Evolutionary conservation across 257 asterid species (phyloP).

Genomic region (Striga asiatica): DNA sequence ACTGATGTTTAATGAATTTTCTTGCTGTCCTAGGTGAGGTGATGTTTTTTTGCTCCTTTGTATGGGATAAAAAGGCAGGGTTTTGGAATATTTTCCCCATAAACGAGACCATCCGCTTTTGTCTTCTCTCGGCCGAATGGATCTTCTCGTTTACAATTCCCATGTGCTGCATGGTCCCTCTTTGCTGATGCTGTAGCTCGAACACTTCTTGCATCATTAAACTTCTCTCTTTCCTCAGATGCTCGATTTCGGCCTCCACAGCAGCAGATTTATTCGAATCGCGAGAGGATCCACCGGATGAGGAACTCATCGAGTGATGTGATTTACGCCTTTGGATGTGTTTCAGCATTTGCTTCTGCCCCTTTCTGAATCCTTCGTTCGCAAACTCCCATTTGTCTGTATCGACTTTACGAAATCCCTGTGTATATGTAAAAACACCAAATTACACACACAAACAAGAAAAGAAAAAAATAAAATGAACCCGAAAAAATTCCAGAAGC

Average conservation of each 20-base stretch:
- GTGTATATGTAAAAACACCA: slow-evolving; percentile 5
- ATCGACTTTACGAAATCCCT: slow-evolving; percentile 80
- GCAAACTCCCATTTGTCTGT: slow-evolving; percentile 83
- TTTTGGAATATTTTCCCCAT: slow-evolving; percentile 60
- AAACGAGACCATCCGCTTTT: slow-evolving; percentile 84
- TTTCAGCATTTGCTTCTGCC: slow-evolving; percentile 55
- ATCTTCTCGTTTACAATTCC: slow-evolving; percentile 57
- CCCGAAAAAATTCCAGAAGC: not conserved
- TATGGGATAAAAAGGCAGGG: slow-evolving; percentile 34
- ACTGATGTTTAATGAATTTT: slow-evolving; percentile 32
- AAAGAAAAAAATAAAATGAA: not conserved
- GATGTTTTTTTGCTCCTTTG: slow-evolving; percentile 31
- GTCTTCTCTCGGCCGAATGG: slow-evolving; percentile 58
- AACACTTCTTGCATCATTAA: slow-evolving; percentile 58
- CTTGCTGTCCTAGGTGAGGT: slow-evolving; percentile 36
- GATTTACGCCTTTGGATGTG: slow-evolving; percentile 71
- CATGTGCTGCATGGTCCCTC: slow-evolving; percentile 43
- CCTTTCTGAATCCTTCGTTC: slow-evolving; percentile 51
- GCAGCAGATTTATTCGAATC: slow-evolving; percentile 32
- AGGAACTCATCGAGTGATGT: slow-evolving; percentile 39
- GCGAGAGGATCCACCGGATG: slow-evolving; percentile 24
- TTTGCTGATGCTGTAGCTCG: slow-evolving; percentile 66
- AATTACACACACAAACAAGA: not conserved
- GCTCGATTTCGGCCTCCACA: slow-evolving; percentile 47
- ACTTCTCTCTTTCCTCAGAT: slow-evolving; percentile 51